Evolutionary conservation across 768 basidiomycete species (phyloP), one percentile per base, ranked within the genome.

Genomic region (Kwoniella sp.): DNA sequence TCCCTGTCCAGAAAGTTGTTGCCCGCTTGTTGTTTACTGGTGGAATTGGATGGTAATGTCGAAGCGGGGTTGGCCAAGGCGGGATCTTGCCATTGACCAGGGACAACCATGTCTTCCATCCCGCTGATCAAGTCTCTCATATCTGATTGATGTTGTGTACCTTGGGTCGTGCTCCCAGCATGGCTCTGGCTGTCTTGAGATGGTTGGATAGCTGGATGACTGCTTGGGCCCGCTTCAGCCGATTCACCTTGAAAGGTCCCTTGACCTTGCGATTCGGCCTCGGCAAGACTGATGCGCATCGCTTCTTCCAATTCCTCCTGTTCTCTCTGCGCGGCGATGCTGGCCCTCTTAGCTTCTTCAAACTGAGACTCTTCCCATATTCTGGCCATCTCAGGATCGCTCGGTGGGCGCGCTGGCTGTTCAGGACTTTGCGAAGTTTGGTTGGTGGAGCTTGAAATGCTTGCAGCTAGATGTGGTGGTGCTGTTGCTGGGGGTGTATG

Each of bases 271-370:
- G 58, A 22, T 55, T 72, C 72, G 2, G 67, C 63, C 34, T 72
- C 76, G 8, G 66, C 70, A 15, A 76, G 52, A 57, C 75, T 76
- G 29, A 73, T 30, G 25, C 72, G 51, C 66, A 77, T 68, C 2
- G 74, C 79, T 58, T 78, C 72, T 48, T 77, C 75, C 31, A 77
- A 26, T 47, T 80, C 77, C 34, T 64, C 22, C 50, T 69, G 58
- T 54, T 78, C 76, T 41, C 65, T 31, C 45, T 73, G 72, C 8
- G 60, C 57, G 1, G 71, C 70, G 8, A 73, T 47, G 59, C 71
- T 73, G 20, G 62, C 61, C 41, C 77, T 52, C 30, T 73, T 69
- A 8, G 77, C 77, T 58, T 79, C 77, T 48, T 73, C 75, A 22
- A 77, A 59, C 55, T 75, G 69, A 20, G 67, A 67, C 51, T 77